phyloP scores from a whole-genome alignment of 2,329 filamentous ascomycete genomes.

The Aspergillus aculeatinus region DNA sequence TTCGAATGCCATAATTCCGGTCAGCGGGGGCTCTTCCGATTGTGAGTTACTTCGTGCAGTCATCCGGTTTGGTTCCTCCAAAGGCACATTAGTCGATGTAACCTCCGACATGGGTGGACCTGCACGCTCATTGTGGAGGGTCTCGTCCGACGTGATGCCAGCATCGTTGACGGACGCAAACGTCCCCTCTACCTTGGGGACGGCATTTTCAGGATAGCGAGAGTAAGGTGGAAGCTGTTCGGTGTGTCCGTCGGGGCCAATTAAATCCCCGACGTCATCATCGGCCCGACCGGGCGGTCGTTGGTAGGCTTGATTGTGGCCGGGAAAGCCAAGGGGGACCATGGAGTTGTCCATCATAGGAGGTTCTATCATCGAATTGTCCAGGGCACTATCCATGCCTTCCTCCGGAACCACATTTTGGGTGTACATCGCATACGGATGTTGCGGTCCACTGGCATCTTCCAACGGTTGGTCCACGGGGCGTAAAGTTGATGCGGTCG shows the following conservation, averaged over 20 bases:
- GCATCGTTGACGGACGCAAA: conserved; percentile 24
- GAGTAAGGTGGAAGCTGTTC: conserved; percentile 92
- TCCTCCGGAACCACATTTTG: conserved; percentile 70
- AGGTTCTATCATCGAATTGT: not conserved
- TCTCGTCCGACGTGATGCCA: conserved; percentile 52
- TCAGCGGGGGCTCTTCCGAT: conserved; percentile 25
- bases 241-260: conserved; percentile 82
- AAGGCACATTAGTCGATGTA: conserved; percentile 31
- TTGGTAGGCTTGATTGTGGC: conserved; percentile 65
- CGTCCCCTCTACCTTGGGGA: conserved; percentile 54
- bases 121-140: conserved; percentile 43
- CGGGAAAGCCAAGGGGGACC: conserved; percentile 73
- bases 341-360: conserved; percentile 38
- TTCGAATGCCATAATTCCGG: conserved; percentile 43
- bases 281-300: conserved; percentile 65
- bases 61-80: conserved; percentile 15
- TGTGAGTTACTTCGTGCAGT: conserved; percentile 15
- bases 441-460: conserved; percentile 67
- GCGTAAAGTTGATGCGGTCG: conserved; percentile 68
- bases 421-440: conserved; percentile 83
- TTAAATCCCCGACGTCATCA: conserved; percentile 81
- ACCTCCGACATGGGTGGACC: conserved; percentile 31
- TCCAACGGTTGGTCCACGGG: conserved; percentile 59
- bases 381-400: conserved; percentile 44
- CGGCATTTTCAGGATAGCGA: conserved; percentile 76